These are phyloP conservation scores for Lavandula angustifolia DNA, from an alignment of 257 asterid species.

Conservation along the genomic window DNA sequence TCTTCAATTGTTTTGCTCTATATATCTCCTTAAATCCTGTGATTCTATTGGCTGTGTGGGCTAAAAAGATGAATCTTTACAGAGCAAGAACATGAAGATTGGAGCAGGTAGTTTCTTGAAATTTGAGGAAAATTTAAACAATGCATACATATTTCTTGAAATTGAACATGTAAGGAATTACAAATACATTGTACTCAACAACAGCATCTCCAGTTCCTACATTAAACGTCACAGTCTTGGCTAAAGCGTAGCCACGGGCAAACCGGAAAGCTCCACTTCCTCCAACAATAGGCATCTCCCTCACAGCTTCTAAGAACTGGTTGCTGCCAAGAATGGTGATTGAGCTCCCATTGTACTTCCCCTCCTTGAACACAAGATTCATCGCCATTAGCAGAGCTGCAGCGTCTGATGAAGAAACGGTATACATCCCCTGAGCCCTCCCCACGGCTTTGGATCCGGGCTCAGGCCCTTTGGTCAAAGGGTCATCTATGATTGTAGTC, in stretches of 20 bases:
- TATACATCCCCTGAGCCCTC: constrained; percentile 58
- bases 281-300: constrained; percentile 71
- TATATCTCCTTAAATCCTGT: neutral
- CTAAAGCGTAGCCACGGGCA: constrained; percentile 61
- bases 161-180: constrained; percentile 34
- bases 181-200: constrained; percentile 62
- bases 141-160: neutral
- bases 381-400: constrained; percentile 42
- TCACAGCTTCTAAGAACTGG: constrained; percentile 35
- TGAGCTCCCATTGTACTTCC: constrained; percentile 53
- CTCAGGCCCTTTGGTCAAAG: constrained; percentile 47
- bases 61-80: neutral
- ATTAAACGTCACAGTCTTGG: constrained; percentile 37
- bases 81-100: neutral
- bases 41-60: neutral
- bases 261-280: constrained; percentile 59
- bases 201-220: constrained; percentile 52
- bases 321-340: constrained; percentile 57
- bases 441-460: constrained; percentile 50
- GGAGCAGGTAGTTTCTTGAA: neutral
- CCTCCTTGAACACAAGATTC: constrained; percentile 43
- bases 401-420: constrained; percentile 35
- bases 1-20: neutral
- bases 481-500: constrained; percentile 49
- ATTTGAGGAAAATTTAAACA: neutral